Evolutionary conservation across 495 filamentous ascomycete genomes (phyloP).

Genomic region (Trichoderma gamsii): DNA sequence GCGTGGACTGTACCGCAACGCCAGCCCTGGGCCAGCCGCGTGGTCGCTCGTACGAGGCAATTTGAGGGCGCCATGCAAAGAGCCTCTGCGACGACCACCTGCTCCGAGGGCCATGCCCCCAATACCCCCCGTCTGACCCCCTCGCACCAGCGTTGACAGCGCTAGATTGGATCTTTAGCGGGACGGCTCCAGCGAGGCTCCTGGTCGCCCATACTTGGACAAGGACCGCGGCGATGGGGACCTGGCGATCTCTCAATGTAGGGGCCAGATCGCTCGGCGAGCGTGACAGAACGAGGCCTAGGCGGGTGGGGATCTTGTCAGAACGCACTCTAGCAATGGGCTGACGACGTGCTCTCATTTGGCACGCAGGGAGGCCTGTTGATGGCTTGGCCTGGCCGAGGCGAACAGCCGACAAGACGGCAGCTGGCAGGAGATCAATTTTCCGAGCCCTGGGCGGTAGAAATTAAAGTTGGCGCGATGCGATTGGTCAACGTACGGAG

Average conservation of each 20-base stretch:
- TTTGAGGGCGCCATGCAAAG: not conserved
- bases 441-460: conserved; percentile 1
- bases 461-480: conserved; percentile 4
- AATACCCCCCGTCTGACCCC: not conserved
- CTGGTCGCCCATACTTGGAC: not conserved
- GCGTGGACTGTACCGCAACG: no score
- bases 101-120: not conserved
- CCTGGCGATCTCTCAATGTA: conserved; percentile 11
- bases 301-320: conserved; percentile 1
- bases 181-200: conserved; percentile 4
- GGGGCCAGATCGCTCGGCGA: conserved; percentile 12
- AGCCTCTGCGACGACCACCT: conserved; percentile 2
- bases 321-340: not conserved
- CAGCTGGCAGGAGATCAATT: conserved; percentile 12
- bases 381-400: not conserved
- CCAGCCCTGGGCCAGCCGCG: conserved; percentile 5
- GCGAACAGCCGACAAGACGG: not conserved
- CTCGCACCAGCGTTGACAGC: conserved; percentile 5
- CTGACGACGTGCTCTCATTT: conserved; percentile 8
- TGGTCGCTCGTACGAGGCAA: conserved; percentile 1
- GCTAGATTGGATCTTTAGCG: conserved; percentile 10
- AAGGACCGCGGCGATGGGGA: not conserved
- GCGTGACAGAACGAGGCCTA: conserved; percentile 8
- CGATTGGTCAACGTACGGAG: conserved; percentile 10
- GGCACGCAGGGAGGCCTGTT: conserved; percentile 11